These are phyloP conservation scores for Pelargonium australe DNA, from an alignment of 441 rosid species.

Conservation along the genomic window DNA sequence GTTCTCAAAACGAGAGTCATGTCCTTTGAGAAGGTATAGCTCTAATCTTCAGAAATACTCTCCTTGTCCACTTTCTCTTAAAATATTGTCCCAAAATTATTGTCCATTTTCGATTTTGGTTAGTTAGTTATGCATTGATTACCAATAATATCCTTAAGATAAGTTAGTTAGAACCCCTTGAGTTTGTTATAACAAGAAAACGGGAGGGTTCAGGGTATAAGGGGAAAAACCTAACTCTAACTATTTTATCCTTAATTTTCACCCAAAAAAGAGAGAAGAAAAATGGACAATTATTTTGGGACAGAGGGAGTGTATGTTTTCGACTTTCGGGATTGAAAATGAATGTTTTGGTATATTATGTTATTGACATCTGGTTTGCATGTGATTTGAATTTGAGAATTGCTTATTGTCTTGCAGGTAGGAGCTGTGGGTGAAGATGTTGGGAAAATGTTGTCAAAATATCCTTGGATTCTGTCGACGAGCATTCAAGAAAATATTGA, in stretches of 20 bases:
- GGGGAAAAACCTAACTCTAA: too few species aligned
- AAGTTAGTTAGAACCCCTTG: too few species aligned
- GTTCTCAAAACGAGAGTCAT: slow-evolving; percentile 34
- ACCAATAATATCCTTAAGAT: too few species aligned
- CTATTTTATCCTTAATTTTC: too few species aligned
- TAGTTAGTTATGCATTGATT: too few species aligned
- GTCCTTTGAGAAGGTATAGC: slow-evolving; percentile 49
- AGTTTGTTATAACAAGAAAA: too few species aligned
- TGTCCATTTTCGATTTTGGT: too few species aligned
- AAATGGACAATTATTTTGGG: too few species aligned
- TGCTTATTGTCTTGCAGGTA: slow-evolving; percentile 32
- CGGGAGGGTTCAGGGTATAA: too few species aligned
- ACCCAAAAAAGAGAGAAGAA: too few species aligned
- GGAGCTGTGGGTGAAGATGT: slow-evolving; percentile 37
- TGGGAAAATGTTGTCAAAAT: slow-evolving; percentile 59
- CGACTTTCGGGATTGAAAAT: background rate
- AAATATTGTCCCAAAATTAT: too few species aligned
- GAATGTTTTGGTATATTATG: background rate
- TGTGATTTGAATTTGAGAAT: slow-evolving; percentile 21
- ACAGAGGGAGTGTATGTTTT: background rate
- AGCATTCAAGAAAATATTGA: slow-evolving; percentile 57
- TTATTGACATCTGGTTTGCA: slow-evolving; percentile 13
- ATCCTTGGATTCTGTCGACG: slow-evolving; percentile 78
- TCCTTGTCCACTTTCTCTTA: background rate
- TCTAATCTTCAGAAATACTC: background rate